Evolutionary conservation across 192 early-diverging fungal genomes (phyloP).

Genomic region (Rhizoclosmatium sp.): DNA sequence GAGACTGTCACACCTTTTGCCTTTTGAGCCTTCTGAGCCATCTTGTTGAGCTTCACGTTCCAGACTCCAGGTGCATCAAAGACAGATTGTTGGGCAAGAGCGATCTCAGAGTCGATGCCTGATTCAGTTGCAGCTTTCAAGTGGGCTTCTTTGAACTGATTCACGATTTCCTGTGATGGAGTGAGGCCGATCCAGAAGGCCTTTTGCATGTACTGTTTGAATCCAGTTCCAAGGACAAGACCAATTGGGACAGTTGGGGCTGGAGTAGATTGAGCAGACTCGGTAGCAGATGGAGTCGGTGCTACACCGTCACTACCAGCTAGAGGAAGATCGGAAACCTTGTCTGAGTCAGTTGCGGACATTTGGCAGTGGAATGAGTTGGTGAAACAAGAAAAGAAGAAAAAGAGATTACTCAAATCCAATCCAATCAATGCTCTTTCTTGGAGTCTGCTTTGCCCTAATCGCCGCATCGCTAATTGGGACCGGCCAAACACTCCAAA

Average conservation of each 20-base stretch:
- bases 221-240: background rate
- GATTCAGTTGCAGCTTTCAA: background rate
- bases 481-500: conserved; percentile 45
- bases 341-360: too few species aligned
- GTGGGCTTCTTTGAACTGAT: background rate
- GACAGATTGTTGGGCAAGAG: background rate
- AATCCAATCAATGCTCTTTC: background rate
- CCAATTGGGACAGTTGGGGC: background rate
- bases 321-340: too few species aligned
- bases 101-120: background rate
- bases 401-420: background rate
- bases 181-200: background rate
- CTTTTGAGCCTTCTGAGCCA: background rate
- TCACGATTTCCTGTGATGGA: background rate
- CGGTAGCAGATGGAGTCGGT: too few species aligned
- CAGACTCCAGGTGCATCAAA: background rate
- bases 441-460: conserved; percentile 24
- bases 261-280: background rate
- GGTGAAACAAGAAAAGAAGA: too few species aligned
- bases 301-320: too few species aligned
- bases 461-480: conserved; percentile 38
- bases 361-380: too few species aligned
- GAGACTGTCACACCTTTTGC: background rate
- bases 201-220: conserved; percentile 3
- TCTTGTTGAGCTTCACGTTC: background rate